A percentile compares a stretch with the other conserved stretches of the same genome.
phyloP scores from a whole-genome alignment of 768 basidiomycete species.

The Leucosporidium creatinivorum region DNA sequence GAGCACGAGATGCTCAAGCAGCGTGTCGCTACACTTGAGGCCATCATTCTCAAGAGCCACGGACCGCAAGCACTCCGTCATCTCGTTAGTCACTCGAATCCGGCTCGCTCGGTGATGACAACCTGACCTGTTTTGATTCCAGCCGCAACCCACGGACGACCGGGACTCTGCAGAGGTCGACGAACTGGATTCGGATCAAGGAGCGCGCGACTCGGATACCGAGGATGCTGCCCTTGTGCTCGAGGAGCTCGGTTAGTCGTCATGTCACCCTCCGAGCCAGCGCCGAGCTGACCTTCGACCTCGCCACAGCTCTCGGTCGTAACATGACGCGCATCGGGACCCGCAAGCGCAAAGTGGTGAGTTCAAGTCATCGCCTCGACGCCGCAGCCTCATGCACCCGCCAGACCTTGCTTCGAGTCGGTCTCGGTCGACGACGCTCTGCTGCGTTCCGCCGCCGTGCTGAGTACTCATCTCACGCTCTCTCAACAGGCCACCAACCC shows the following conservation, averaged over 20 bases:
- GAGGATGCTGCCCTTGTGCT: conserved; percentile 20
- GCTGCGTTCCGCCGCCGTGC: too few relatives aligned
- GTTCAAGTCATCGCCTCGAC: too few relatives aligned
- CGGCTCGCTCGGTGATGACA: neutral
- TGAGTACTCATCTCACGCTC: too few relatives aligned
- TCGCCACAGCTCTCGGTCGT: neutral
- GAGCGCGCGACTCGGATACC: neutral
- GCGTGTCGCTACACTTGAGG: conserved; percentile 58
- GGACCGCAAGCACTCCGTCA: conserved; percentile 24
- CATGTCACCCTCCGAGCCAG: too few relatives aligned
- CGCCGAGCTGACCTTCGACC: neutral
- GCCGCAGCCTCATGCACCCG: too few relatives aligned
- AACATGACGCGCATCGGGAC: neutral
- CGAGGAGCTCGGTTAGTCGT: conserved; percentile 6
- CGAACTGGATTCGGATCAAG: neutral
- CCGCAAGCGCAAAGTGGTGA: neutral
- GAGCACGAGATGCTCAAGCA: conserved; percentile 46
- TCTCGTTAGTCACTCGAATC: neutral
- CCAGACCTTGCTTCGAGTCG: too few relatives aligned
- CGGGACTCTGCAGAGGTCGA: neutral
- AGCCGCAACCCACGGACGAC: neutral
- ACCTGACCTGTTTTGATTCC: neutral
- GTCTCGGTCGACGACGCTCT: too few relatives aligned
- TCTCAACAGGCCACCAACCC: too few relatives aligned
- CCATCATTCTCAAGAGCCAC: conserved; percentile 48